Percentiles rank a stretch among this genome's conserved stretches.
phyloP scores from a whole-genome alignment of 495 filamentous ascomycete genomes.

The Penicillium roqueforti region DNA sequence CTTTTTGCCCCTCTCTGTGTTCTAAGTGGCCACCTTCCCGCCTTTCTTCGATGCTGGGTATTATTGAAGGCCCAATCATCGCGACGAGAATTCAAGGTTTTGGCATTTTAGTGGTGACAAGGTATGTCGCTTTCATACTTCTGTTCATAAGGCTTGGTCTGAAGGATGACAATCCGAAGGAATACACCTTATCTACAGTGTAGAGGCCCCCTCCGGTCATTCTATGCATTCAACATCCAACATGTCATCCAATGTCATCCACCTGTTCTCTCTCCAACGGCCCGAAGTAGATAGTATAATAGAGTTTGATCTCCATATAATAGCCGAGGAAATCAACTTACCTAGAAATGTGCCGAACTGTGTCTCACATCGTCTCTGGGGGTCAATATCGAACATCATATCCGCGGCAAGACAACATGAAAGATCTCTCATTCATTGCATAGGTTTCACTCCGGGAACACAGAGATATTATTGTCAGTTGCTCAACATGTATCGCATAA shows the following conservation, averaged over 20 bases:
- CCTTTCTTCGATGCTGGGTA: background rate
- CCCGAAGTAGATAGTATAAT: background rate
- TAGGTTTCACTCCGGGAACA: background rate
- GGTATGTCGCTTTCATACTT: background rate
- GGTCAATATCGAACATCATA: background rate
- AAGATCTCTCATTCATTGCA: background rate
- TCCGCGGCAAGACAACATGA: background rate
- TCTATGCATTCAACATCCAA: background rate
- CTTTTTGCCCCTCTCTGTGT: background rate
- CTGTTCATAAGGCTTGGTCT: background rate
- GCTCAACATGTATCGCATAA: background rate
- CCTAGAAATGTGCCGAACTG: background rate
- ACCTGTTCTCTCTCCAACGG: background rate
- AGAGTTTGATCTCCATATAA: background rate
- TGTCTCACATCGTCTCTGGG: background rate
- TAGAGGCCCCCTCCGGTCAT: background rate
- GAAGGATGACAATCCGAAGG: background rate
- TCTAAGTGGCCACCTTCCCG: conserved; percentile 3
- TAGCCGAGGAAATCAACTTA: background rate
- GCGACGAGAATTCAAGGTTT: background rate
- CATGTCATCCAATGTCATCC: too few relatives aligned
- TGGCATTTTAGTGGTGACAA: background rate
- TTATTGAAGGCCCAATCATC: conserved; percentile 3
- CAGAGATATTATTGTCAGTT: background rate
- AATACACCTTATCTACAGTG: background rate